These are phyloP conservation scores for Penicillium vulpinum DNA, from an alignment of 2,329 filamentous ascomycete genomes.

Conservation along the genomic window DNA sequence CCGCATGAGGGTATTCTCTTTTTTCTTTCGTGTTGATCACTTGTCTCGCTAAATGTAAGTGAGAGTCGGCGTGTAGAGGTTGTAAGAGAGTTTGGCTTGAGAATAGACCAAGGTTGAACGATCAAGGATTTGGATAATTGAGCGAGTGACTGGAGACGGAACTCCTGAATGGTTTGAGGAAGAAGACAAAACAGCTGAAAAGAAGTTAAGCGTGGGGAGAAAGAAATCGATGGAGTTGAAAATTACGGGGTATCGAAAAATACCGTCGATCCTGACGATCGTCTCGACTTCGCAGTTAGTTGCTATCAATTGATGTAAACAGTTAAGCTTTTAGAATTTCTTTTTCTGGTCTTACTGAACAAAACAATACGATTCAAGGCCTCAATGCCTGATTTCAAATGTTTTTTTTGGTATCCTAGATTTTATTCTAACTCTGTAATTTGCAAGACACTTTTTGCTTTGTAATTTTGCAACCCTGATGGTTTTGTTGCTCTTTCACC, in stretches of 20 bases:
- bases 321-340: slow-evolving; percentile 2
- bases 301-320: too few relatives aligned
- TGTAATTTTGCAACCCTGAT: slow-evolving; percentile 1
- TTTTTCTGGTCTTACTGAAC: neutral
- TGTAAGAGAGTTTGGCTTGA: too few relatives aligned
- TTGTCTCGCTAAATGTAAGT: slow-evolving; percentile 1
- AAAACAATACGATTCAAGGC: neutral
- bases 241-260: slow-evolving; percentile 9
- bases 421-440: neutral
- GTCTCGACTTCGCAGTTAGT: neutral
- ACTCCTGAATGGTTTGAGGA: slow-evolving; percentile 4
- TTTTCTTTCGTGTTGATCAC: neutral
- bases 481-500: slow-evolving; percentile 12
- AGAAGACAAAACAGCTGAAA: slow-evolving; percentile 6
- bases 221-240: slow-evolving; percentile 10
- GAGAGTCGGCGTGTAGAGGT: neutral
- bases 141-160: slow-evolving; percentile 11
- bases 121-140: neutral
- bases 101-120: neutral
- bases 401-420: neutral
- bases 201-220: slow-evolving; percentile 7
- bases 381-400: neutral
- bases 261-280: slow-evolving; percentile 12
- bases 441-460: neutral
- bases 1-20: slow-evolving; percentile 9